Percentiles rank a stretch among this genome's conserved stretches.
Evolutionary conservation across 148 eudicot genomes (phyloP).

Genomic region (Rheum nobile): DNA sequence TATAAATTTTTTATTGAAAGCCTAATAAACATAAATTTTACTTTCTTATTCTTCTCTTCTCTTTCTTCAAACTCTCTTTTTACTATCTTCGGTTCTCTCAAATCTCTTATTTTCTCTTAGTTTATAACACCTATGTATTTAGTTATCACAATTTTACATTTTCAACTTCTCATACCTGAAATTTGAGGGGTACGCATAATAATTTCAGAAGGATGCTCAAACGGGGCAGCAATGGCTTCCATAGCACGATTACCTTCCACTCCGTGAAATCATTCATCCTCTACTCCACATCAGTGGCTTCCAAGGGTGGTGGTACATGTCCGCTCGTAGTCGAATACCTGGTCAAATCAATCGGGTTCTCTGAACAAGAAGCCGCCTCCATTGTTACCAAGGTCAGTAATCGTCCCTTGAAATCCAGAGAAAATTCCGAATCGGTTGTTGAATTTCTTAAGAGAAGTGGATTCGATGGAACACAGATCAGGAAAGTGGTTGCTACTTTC

Average conservation of each 20-base stretch:
- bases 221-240: not conserved
- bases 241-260: not conserved
- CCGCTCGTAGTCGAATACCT: slow-evolving; percentile 12
- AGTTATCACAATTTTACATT: too few relatives aligned
- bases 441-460: slow-evolving; percentile 11
- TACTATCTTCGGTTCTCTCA: too few relatives aligned
- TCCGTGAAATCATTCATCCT: not conserved
- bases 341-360: slow-evolving; percentile 18
- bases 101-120: too few relatives aligned
- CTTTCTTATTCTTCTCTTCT: too few relatives aligned
- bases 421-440: slow-evolving; percentile 15
- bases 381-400: slow-evolving; percentile 9
- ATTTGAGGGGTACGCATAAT: too few relatives aligned
- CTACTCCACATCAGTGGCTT: not conserved
- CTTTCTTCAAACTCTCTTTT: too few relatives aligned
- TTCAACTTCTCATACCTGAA: too few relatives aligned
- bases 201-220: not conserved
- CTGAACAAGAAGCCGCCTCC: slow-evolving; percentile 17
- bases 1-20: too few relatives aligned
- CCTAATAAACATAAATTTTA: too few relatives aligned
- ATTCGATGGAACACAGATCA: slow-evolving; percentile 16
- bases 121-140: too few relatives aligned
- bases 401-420: not conserved
- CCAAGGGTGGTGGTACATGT: not conserved
- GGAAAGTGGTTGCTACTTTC: not conserved